Evolutionary conservation across 225 moss, liverwort and hornwort genomes (phyloP).

Genomic region (Physcomitrium patens): DNA sequence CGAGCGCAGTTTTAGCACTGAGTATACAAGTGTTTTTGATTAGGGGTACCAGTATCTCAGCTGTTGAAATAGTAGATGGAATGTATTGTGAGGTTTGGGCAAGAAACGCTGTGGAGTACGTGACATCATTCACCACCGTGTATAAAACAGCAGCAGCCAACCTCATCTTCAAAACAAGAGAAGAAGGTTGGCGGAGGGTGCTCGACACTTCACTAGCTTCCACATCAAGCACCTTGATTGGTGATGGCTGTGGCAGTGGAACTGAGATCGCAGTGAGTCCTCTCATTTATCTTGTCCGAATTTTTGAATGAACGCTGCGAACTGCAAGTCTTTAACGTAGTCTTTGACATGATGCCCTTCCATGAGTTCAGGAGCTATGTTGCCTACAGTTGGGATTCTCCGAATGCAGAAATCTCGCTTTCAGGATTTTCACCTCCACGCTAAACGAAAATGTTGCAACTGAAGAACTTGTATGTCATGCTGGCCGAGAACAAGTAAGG

Average conservation of each 20-base stretch:
- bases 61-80: slow-evolving; percentile 31
- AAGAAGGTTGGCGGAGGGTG: slow-evolving; percentile 47
- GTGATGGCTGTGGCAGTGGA: background rate
- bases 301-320: background rate
- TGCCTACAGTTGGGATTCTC: slow-evolving; percentile 20
- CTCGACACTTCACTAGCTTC: slow-evolving; percentile 37
- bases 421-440: background rate
- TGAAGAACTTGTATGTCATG: background rate
- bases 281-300: slow-evolving; percentile 3
- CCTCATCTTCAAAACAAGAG: slow-evolving; percentile 46
- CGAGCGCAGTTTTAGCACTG: slow-evolving; percentile 1
- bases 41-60: slow-evolving; percentile 34
- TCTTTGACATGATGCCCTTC: background rate
- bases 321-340: background rate
- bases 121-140: slow-evolving; percentile 44
- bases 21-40: slow-evolving; percentile 9
- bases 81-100: slow-evolving; percentile 41
- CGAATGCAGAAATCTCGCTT: slow-evolving; percentile 18
- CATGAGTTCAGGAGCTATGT: slow-evolving; percentile 21
- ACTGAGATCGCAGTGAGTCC: slow-evolving; percentile 50
- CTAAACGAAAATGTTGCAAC: background rate
- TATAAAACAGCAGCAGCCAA: slow-evolving; percentile 49
- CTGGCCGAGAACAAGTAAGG: background rate
- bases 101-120: slow-evolving; percentile 54
- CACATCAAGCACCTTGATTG: slow-evolving; percentile 25